Base-by-base conservation (phyloP, 2,329 filamentous ascomycete genomes). In the Sclerotinia sclerotiorum region DNA sequence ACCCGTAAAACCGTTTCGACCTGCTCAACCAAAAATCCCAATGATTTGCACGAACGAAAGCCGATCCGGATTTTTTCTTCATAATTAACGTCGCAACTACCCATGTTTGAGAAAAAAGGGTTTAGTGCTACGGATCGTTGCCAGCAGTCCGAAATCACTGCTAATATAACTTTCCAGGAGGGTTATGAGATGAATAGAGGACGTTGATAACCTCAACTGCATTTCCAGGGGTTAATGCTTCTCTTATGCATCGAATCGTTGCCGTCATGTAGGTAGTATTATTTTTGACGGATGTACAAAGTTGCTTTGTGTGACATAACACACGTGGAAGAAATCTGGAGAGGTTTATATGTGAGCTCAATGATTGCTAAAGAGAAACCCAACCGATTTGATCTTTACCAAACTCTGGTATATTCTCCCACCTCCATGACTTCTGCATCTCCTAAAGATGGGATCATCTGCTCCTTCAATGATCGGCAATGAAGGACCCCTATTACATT, bases 251-350 rank as follows among this genome's bases (percentile, higher is more conserved):
- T 69, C 56, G 51, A 68, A 65, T 60, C 63, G 52, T 51, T 69
- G 67, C 69, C 60, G 58, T 60, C 64, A 67, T 70, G 67, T 62
- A 62, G 48, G 66, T 24, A 46, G 51, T 32, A 57, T 67, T 58
- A 55, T 65, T 72, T 62, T 63, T 42, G 46, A 63, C 60, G 60
- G 71, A 70, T 65, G 65, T 65, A 71, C 67, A 68, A 69, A 56
- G 68, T 56, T 62, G 58, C 46, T 52, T 70, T 70, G 69, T 73
- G 69, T 62, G 57, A 71, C 69, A 71, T 66, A 62, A 44, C 58
- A 69, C 69, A 74, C 68, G 70, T 74, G 71, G 62, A 61, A 67
- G 72, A 74, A 73, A 48, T 46, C 52, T 68, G 60, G 58, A 69
- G 61, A 56, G 69, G 63, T 35, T 39, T 68, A 72, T 73, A 69